These are phyloP conservation scores for Globisporangium cystogenes DNA, from an alignment of 352 stramenopile species.

Conservation along the genomic window DNA sequence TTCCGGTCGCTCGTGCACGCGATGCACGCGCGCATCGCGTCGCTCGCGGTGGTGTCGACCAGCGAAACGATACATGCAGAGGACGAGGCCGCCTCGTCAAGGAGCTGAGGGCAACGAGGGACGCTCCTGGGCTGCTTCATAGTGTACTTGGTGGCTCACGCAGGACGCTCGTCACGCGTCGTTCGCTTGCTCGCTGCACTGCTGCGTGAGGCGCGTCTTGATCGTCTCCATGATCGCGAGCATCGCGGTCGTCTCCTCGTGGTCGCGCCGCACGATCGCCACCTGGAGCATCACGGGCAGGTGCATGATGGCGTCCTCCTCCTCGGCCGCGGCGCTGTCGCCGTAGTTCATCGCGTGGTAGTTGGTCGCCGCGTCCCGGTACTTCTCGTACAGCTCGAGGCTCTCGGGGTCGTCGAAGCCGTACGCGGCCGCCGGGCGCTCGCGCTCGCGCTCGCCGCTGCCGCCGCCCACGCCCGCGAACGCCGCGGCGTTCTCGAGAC, in stretches of 20 bases:
- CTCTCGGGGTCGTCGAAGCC: conserved; percentile 76
- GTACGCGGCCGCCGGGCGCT: conserved; percentile 44
- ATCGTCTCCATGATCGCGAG: conserved; percentile 70
- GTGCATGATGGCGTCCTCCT: conserved; percentile 89
- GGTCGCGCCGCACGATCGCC: conserved; percentile 55
- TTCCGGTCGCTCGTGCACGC: conserved; percentile 32
- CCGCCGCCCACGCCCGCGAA: conserved; percentile 71
- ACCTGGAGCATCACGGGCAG: conserved; percentile 86
- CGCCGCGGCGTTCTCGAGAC: conserved; percentile 64
- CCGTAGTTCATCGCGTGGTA: conserved; percentile 87
- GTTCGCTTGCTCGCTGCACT: conserved; percentile 46
- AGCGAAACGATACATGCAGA: not conserved
- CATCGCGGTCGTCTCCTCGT: conserved; percentile 72
- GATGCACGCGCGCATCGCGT: conserved; percentile 33
- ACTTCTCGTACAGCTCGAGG: conserved; percentile 81
- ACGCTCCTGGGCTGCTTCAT: no score
- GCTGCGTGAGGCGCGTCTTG: conserved; percentile 54
- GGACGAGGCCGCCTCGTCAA: no score
- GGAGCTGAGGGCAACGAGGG: no score
- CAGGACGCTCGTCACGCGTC: conserved; percentile 34
- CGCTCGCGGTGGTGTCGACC: not conserved
- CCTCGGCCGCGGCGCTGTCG: conserved; percentile 61
- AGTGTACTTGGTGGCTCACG: no score
- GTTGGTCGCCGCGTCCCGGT: conserved; percentile 71
- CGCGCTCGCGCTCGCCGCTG: conserved; percentile 44